Evolutionary conservation across 345 rosid species (phyloP), one percentile per base, ranked within the genome.

Genomic region (Camelina hispida): DNA sequence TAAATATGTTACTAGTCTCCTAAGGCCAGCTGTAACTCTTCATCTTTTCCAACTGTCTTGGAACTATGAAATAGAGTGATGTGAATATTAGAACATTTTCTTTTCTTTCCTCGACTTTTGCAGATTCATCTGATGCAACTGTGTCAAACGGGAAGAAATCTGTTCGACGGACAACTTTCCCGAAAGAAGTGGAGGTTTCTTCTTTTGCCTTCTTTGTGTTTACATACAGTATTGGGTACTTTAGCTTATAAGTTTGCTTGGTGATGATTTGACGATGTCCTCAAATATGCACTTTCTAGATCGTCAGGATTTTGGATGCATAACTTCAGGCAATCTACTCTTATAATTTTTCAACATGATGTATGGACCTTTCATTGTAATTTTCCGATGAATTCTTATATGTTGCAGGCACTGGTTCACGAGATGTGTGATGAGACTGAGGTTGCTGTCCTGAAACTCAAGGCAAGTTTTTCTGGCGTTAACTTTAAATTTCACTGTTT

Each of bases 391-490:
- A 72, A 58, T 4, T 43, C 23, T 34, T 0, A 28, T 2, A 62
- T 78, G 65, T 73, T 62, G 56, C 77, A 91, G 99, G 93, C 85
- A 68, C 76, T 95, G 78, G 75, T 95, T 56, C 82, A 81, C 62
- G 99, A 95, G 79, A 91, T 95, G 57, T 95, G 99, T 79, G 97
- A 95, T 32, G 93, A 95, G 87, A 95, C 99, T 20, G 88, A 95
- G 78, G 70, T 95, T 71, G 97, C 97, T 35, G 99, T 90, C 75
- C 86, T 95, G 66, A 75, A 91, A 87, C 61, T 95, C 66, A 95
- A 95, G 97, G 99, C 93, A 80, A 77, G 60, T 62, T 46, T 69
- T 69, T 60, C 12, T 42, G 9, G 8, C 55, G 65, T 20, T 38
- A 35, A 13, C 35, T 6, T 32, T 63, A 23, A 28, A 67, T 68